These are phyloP conservation scores for Nigrograna mackinnonii DNA, from an alignment of 2,329 filamentous ascomycete genomes.

Conservation along the genomic window DNA sequence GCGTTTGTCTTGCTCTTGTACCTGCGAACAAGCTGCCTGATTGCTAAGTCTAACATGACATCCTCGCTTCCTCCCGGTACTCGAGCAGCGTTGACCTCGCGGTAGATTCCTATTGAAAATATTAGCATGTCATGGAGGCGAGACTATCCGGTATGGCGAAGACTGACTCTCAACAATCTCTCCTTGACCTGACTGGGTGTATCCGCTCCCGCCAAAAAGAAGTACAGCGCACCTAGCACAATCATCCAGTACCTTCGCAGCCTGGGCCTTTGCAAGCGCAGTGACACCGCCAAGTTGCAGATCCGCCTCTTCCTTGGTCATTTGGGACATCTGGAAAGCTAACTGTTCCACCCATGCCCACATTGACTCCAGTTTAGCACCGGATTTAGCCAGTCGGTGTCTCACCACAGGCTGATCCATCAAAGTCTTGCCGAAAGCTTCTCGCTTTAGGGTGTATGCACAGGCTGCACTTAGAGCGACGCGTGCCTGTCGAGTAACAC, in stretches of 20 bases:
- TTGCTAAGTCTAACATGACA: conserved; percentile 70
- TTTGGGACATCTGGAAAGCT: conserved; percentile 67
- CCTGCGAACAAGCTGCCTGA: conserved; percentile 72
- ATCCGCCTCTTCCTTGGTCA: conserved; percentile 64
- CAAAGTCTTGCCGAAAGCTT: conserved; percentile 69
- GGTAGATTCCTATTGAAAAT: conserved; percentile 66
- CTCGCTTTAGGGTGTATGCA: conserved; percentile 66
- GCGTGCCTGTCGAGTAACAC: conserved; percentile 63
- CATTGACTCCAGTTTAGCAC: conserved; percentile 68
- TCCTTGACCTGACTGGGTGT: conserved; percentile 70
- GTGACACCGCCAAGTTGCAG: conserved; percentile 71
- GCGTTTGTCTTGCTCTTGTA: conserved; percentile 62
- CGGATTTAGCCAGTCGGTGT: conserved; percentile 72
- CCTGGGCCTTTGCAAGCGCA: conserved; percentile 72
- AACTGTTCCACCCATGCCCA: conserved; percentile 76
- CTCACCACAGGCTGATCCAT: conserved; percentile 77
- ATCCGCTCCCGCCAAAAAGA: conserved; percentile 75
- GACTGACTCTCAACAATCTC: conserved; percentile 70
- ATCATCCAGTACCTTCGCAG: conserved; percentile 72
- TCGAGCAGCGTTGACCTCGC: conserved; percentile 63
- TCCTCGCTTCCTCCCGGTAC: conserved; percentile 74
- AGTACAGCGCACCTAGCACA: conserved; percentile 71
- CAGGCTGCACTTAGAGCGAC: conserved; percentile 64
- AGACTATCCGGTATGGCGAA: no score
- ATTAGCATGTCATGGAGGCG: no score